These are phyloP conservation scores for Austroboletus novae-zelandiae DNA, from an alignment of 1,284 basidiomycete species.

Conservation along the genomic window DNA sequence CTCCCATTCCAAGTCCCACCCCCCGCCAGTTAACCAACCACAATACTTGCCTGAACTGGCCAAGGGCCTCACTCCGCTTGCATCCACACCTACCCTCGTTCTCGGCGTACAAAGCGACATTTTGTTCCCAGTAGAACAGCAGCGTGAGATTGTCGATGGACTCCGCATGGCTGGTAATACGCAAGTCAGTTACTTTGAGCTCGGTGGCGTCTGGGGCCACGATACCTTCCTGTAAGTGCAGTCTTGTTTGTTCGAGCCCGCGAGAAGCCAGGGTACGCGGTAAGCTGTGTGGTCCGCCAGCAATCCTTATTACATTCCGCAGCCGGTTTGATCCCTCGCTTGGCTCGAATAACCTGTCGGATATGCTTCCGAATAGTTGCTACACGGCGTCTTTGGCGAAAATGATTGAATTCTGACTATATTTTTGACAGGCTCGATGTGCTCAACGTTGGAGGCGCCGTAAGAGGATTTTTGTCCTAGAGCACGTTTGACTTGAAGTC, in stretches of 20 bases:
- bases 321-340: conserved; percentile 11
- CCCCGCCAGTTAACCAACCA: conserved; percentile 63
- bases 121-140: conserved; percentile 96
- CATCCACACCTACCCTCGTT: conserved; percentile 80
- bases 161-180: conserved; percentile 86
- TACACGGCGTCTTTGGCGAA: neutral
- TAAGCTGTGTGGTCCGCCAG: neutral
- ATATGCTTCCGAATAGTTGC: neutral
- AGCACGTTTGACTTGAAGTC: neutral
- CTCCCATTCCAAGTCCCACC: conserved; percentile 67
- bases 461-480: conserved; percentile 67
- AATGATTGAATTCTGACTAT: conserved; percentile 1
- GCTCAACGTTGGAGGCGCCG: conserved; percentile 75
- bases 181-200: conserved; percentile 92
- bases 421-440: conserved; percentile 56
- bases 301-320: neutral
- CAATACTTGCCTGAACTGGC: conserved; percentile 83
- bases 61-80: conserved; percentile 76
- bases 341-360: neutral
- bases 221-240: conserved; percentile 86
- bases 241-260: neutral
- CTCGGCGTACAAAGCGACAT: conserved; percentile 97
- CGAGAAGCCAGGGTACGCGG: neutral
- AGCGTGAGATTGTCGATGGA: conserved; percentile 93
- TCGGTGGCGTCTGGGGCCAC: conserved; percentile 97